Conservation (phyloP, 2,329 filamentous ascomycete species). For the Coniochaeta hoffmannii region DNA sequence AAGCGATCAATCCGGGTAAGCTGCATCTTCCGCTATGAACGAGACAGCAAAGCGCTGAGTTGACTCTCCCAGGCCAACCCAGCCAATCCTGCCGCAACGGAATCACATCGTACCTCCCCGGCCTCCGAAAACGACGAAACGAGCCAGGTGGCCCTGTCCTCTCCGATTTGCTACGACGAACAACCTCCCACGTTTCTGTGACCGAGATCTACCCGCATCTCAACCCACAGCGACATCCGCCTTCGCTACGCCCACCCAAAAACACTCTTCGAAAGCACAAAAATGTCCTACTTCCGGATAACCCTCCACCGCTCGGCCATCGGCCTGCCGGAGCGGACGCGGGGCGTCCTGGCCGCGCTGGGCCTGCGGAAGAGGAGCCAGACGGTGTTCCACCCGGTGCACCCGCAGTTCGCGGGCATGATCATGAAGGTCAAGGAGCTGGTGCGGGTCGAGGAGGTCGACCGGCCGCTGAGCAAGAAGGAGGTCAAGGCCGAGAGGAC, state of each 20-base stretch:
- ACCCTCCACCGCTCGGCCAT: slow-evolving; percentile 86
- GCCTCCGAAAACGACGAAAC: too few species aligned
- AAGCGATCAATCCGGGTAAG: too few species aligned
- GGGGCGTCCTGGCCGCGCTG: slow-evolving; percentile 75
- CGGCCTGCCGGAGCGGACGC: slow-evolving; percentile 72
- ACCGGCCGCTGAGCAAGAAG: slow-evolving; percentile 50
- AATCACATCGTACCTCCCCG: too few species aligned
- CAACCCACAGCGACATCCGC: background rate
- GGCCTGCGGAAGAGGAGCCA: slow-evolving; percentile 78
- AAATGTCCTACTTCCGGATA: slow-evolving; percentile 81
- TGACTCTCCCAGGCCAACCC: too few species aligned
- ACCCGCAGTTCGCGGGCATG: slow-evolving; percentile 75
- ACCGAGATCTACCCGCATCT: background rate
- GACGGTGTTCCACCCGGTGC: slow-evolving; percentile 84
- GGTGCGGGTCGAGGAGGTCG: slow-evolving; percentile 74
- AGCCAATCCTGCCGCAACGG: background rate
- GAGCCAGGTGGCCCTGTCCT: too few species aligned
- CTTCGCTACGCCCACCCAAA: slow-evolving; percentile 3
- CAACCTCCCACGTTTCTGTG: background rate
- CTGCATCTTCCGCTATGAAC: too few species aligned
- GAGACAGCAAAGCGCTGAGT: background rate
- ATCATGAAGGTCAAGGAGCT: slow-evolving; percentile 93
- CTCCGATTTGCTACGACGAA: background rate
- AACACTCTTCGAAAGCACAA: slow-evolving; percentile 6
- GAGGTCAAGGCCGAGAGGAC: slow-evolving; percentile 65